These are phyloP conservation scores for Schizophyllum amplum DNA, from an alignment of 1,284 basidiomycete genomes.

Conservation along the genomic window DNA sequence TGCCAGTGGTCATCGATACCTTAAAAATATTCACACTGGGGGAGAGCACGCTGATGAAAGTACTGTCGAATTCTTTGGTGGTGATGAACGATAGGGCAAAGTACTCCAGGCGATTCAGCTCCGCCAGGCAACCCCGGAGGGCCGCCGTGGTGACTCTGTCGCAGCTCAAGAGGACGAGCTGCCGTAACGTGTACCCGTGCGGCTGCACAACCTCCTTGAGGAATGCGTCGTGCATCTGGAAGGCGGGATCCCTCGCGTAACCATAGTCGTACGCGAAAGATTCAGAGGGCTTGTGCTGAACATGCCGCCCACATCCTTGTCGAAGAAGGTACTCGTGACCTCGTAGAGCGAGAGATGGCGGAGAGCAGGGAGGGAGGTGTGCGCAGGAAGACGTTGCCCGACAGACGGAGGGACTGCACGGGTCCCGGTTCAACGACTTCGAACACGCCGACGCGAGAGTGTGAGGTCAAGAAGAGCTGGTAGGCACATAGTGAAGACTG, in stretches of 20 bases:
- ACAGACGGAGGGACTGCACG: slow-evolving; percentile 26
- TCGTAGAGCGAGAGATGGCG: slow-evolving; percentile 24
- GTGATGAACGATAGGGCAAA: slow-evolving; percentile 31
- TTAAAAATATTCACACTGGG: slow-evolving; percentile 24
- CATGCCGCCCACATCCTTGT: slow-evolving; percentile 20
- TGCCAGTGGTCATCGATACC: slow-evolving; percentile 26
- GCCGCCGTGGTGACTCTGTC: slow-evolving; percentile 23
- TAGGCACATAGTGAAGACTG: slow-evolving; percentile 21
- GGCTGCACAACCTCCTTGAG: slow-evolving; percentile 23
- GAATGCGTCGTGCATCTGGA: slow-evolving; percentile 28
- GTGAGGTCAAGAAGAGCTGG: slow-evolving; percentile 26
- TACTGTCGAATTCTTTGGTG: slow-evolving; percentile 25
- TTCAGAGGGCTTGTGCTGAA: slow-evolving; percentile 21
- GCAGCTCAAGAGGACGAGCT: slow-evolving; percentile 30
- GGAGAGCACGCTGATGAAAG: slow-evolving; percentile 27
- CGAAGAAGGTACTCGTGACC: slow-evolving; percentile 29
- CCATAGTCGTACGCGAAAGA: slow-evolving; percentile 29
- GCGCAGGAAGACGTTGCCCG: slow-evolving; percentile 23
- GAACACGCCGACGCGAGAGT: slow-evolving; percentile 23
- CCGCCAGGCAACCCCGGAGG: slow-evolving; percentile 23
- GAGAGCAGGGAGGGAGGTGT: slow-evolving; percentile 18
- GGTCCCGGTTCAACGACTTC: slow-evolving; percentile 18
- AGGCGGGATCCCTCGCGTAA: slow-evolving; percentile 21
- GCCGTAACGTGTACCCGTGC: slow-evolving; percentile 21
- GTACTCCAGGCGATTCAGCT: slow-evolving; percentile 24